Evolutionary conservation across 1,284 basidiomycete genomes (phyloP).

Genomic region (Malassezia equina): DNA sequence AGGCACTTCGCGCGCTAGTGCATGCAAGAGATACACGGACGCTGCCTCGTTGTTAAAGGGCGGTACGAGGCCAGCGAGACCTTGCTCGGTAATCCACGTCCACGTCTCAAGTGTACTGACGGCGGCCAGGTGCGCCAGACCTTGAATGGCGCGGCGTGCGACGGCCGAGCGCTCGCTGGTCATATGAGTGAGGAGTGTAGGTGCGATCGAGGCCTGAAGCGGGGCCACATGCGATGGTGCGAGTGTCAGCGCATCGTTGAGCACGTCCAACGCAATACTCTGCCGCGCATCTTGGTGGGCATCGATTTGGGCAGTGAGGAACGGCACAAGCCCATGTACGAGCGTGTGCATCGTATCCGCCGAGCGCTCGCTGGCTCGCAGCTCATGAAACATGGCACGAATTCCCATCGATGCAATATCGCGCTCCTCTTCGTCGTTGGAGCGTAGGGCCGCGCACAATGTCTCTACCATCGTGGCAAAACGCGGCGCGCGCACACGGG

Average conservation of each 20-base stretch:
- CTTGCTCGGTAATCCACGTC: neutral
- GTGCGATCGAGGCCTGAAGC: neutral
- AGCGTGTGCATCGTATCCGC: neutral
- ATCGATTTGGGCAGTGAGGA: constrained; percentile 54
- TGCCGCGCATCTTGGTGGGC: neutral
- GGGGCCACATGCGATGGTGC: neutral
- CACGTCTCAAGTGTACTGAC: constrained; percentile 26
- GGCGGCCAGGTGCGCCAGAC: constrained; percentile 61
- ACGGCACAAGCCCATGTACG: constrained; percentile 1
- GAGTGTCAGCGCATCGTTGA: constrained; percentile 5
- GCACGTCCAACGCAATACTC: constrained; percentile 1
- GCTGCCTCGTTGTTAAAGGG: constrained; percentile 49
- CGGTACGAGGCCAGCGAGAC: constrained; percentile 1
- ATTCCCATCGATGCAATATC: constrained; percentile 80
- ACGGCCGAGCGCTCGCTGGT: constrained; percentile 22
- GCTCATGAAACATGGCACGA: constrained; percentile 4
- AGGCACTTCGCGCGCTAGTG: constrained; percentile 49
- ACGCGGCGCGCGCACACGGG: constrained; percentile 68
- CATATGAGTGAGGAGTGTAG: constrained; percentile 5
- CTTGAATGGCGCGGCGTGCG: constrained; percentile 32
- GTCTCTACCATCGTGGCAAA: constrained; percentile 77
- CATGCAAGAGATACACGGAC: constrained; percentile 67
- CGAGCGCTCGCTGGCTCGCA: neutral
- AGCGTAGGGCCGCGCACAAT: constrained; percentile 70
- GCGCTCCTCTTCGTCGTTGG: constrained; percentile 75